These are phyloP conservation scores for Verticillium albo-atrum DNA, from an alignment of 2,329 filamentous ascomycete genomes.

Conservation along the genomic window DNA sequence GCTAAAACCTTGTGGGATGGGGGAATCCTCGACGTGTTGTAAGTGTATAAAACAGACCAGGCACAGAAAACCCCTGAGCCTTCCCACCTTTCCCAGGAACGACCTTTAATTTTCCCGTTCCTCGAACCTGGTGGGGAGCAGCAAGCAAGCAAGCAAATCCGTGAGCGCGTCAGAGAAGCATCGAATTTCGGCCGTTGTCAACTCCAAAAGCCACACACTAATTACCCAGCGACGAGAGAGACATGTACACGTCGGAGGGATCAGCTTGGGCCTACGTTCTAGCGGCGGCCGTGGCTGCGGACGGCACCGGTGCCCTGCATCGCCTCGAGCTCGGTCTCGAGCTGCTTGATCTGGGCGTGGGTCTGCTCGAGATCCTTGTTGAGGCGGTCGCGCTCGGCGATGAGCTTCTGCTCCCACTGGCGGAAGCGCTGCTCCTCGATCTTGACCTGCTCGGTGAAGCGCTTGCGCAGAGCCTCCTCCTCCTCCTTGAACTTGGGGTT, in stretches of 20 bases:
- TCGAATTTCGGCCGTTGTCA: background rate
- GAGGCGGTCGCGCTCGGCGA: conserved; percentile 94
- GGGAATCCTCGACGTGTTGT: background rate
- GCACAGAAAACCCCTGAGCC: background rate
- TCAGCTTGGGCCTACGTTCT: conserved; percentile 29
- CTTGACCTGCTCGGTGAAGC: conserved; percentile 99
- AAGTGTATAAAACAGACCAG: background rate
- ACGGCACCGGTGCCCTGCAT: conserved; percentile 84
- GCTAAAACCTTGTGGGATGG: background rate
- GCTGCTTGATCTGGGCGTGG: conserved; percentile 87
- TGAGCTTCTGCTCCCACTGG: conserved; percentile 99
- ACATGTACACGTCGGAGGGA: background rate
- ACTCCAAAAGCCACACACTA: conserved; percentile 6
- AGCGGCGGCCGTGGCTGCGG: conserved; percentile 90
- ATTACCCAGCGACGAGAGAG: conserved; percentile 13
- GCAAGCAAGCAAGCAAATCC: conserved; percentile 5
- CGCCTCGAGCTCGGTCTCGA: conserved; percentile 87
- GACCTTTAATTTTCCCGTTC: background rate
- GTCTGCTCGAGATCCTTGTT: conserved; percentile 99
- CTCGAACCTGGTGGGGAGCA: background rate
- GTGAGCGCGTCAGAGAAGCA: background rate
- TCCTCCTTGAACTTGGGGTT: conserved; percentile 99
- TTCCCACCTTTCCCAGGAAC: background rate
- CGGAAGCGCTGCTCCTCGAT: conserved; percentile 99
- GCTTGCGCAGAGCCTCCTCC: conserved; percentile 95